Percentiles rank a stretch among this genome's conserved stretches.
Conservation (phyloP, 192 early-diverging fungal genomes). For the Backusella tarrabulga region DNA sequence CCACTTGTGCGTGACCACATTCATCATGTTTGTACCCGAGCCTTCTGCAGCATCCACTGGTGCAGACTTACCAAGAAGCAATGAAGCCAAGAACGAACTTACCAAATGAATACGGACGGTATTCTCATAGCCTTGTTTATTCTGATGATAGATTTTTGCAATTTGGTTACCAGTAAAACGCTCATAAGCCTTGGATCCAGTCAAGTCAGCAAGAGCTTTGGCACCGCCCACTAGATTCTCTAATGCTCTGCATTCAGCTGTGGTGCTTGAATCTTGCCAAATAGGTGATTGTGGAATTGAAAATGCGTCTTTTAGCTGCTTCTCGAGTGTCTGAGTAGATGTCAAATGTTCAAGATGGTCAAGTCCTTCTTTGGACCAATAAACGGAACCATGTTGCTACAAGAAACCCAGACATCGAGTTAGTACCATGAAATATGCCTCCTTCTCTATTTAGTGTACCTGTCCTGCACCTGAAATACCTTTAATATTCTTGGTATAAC, state of each 20-base stretch:
- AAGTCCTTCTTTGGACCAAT: conserved; percentile 59
- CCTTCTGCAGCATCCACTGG: conserved; percentile 74
- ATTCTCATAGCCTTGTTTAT: conserved; percentile 34
- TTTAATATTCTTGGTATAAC: conserved; percentile 30
- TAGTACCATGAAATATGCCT: background rate
- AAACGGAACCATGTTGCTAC: conserved; percentile 86
- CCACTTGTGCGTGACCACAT: conserved; percentile 61
- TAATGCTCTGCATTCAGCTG: conserved; percentile 56
- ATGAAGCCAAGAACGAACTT: conserved; percentile 66
- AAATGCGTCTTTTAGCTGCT: conserved; percentile 55
- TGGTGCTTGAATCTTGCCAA: conserved; percentile 83
- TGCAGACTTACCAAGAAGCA: conserved; percentile 56
- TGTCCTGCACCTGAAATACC: conserved; percentile 73
- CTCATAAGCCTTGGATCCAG: conserved; percentile 79
- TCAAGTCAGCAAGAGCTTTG: conserved; percentile 56
- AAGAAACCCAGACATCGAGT: background rate
- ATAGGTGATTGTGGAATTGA: conserved; percentile 68
- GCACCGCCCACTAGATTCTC: conserved; percentile 66
- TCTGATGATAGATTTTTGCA: conserved; percentile 51
- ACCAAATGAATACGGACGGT: conserved; percentile 71
- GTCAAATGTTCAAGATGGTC: conserved; percentile 43
- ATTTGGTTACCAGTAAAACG: conserved; percentile 80
- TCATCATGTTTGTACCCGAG: conserved; percentile 79
- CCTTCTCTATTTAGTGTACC: conserved; percentile 22
- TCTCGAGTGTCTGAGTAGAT: conserved; percentile 28